Base-by-base conservation (phyloP, 2,329 filamentous ascomycete species). In the Penicillium sp. region DNA sequence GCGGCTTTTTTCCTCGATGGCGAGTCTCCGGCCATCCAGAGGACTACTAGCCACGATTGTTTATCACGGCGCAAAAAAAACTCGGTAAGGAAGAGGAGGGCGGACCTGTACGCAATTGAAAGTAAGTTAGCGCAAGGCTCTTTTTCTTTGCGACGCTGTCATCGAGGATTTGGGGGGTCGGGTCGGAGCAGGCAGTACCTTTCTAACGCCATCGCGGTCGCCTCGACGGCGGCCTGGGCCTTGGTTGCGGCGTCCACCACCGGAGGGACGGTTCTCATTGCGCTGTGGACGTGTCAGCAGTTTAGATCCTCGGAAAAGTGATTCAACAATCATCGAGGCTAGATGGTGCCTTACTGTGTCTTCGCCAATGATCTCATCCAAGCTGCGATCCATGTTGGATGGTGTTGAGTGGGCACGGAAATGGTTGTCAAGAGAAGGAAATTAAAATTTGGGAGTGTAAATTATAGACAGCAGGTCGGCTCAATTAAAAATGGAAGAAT, bases 191-290 rank as follows among this genome's bases (percentile, higher is more conserved):
- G 47, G 42, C 22, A 49, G 35, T 74, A 93, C 91, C 91, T 95
- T 95, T 92, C 88, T 92, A 73, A 93, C 84, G 77, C 90, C 90
- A 78, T 94, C 90, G 78, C 89, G 87, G 76, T 89, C 88, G 76
- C 90, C 90, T 76, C 93, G 89, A 77, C 93, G 89, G 77, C 89
- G 88, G 69, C 89, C 88, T 67, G 75, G 73, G 62, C 78, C 74
- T 64, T 78, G 76, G 62, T 73, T 65, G 59, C 70, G 67, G 61
- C 73, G 73, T 61, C 74, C 67, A 54, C 72, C 57, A 35, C 18
- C 37, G 37, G 63, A 60, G 11, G 60, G 31, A 27, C 63, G 70
- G 55, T 62, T 66, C 43, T 69, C 66, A 44, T 65, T 65, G 43
- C 61, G 64, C 62, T 67, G 29, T 14, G 41, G 40, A 29, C 11